These are phyloP conservation scores for Amauroascus niger DNA, from an alignment of 2,329 filamentous ascomycete genomes.

Conservation along the genomic window DNA sequence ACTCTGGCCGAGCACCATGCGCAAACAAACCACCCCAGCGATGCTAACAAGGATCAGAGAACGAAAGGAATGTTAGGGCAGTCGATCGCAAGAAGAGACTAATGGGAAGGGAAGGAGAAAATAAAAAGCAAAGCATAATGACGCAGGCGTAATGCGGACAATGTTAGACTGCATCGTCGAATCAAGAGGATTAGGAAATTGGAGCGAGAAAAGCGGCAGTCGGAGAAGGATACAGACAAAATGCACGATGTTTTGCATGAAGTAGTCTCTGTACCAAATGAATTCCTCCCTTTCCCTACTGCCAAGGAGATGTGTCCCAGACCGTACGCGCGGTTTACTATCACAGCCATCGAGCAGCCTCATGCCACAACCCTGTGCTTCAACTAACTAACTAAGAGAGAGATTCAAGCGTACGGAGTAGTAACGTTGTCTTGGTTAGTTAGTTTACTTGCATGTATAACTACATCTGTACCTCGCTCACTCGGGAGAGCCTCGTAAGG, in stretches of 20 bases:
- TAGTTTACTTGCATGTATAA: no score
- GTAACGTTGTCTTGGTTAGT: no score
- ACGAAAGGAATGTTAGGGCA: slow-evolving; percentile 2
- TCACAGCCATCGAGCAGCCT: no score
- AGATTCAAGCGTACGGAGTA: no score
- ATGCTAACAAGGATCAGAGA: slow-evolving; percentile 8
- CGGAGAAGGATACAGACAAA: not conserved
- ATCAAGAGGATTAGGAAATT: not conserved
- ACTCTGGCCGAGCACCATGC: not conserved
- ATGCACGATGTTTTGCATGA: not conserved
- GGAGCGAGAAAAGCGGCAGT: slow-evolving; percentile 6
- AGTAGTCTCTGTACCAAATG: not conserved
- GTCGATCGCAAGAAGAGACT: not conserved
- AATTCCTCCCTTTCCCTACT: no score
- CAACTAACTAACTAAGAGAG: no score
- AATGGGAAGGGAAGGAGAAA: not conserved
- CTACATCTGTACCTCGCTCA: not conserved
- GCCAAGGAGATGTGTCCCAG: no score
- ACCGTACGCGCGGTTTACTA: no score
- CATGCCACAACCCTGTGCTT: no score
- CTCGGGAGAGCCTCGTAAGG: not conserved
- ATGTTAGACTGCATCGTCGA: not conserved
- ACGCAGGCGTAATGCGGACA: not conserved
- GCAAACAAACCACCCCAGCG: not conserved
- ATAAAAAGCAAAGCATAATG: slow-evolving; percentile 1